Evolutionary conservation across 1,139 yeast genomes (phyloP).

Genomic region (Hanseniaspora sp.): DNA sequence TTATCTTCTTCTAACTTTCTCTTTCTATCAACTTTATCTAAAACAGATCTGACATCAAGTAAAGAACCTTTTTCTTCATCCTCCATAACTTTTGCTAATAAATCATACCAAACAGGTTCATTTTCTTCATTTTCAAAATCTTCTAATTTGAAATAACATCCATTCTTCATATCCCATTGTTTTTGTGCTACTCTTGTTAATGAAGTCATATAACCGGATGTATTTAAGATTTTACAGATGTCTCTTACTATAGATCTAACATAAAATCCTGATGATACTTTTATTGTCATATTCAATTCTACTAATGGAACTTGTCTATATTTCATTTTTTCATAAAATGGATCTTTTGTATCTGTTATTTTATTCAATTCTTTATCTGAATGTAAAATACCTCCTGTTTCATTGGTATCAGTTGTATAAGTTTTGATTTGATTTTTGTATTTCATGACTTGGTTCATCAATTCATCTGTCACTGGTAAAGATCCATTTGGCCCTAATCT

Average conservation of each 20-base stretch:
- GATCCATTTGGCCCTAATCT: constrained; percentile 1
- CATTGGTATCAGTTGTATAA: background rate
- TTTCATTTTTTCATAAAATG: constrained; percentile 21
- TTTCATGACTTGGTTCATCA: constrained; percentile 1
- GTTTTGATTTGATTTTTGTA: constrained; percentile 11
- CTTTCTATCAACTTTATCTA: constrained; percentile 13
- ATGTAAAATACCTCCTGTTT: background rate
- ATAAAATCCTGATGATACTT: constrained; percentile 91
- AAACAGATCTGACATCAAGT: constrained; percentile 27
- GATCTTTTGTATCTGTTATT: constrained; percentile 25
- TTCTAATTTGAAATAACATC: constrained; percentile 53
- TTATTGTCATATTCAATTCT: constrained; percentile 52
- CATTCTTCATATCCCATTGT: constrained; percentile 61
- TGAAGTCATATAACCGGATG: constrained; percentile 83
- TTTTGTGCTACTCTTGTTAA: constrained; percentile 66
- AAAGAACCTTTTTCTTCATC: constrained; percentile 29
- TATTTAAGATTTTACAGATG: constrained; percentile 67
- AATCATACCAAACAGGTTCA: constrained; percentile 53
- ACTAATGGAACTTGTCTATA: constrained; percentile 41
- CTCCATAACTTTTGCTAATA: constrained; percentile 41
- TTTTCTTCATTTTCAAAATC: constrained; percentile 50
- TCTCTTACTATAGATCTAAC: constrained; percentile 85
- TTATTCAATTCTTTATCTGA: constrained; percentile 26
- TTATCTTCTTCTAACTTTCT: background rate
- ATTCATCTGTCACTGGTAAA: constrained; percentile 25